Base-by-base conservation (phyloP, 2,329 filamentous ascomycete genomes). In the Ilyonectria sp. region DNA sequence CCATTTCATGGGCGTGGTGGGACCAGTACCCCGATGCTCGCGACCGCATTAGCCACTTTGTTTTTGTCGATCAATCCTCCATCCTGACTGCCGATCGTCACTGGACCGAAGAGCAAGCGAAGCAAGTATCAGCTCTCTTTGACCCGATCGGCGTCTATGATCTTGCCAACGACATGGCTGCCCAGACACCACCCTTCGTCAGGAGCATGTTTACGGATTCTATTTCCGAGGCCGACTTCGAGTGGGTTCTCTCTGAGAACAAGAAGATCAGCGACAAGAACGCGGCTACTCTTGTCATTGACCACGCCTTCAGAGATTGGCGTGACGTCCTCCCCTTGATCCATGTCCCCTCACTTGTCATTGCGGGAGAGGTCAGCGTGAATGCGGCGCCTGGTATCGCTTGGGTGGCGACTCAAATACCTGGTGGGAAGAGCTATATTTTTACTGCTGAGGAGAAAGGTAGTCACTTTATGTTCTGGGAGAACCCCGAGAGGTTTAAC, bases 391-490 rank as follows among this genome's bases (percentile, higher is more conserved):
- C 55, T 10, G 73, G 68, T 1, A 52, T 73, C 47, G 63, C 70
- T 60, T 78, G 75, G 75, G 63, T 78, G 19, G 77, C 74, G 23
- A 59, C 67, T 21, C 73, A 79, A 61, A 78, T 80, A 15, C 71
- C 74, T 2, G 70, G 72, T 0, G 71, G 75, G 0, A 62, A 75
- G 67, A 6, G 70, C 2, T 71, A 73, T 40, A 69, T 70, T 0
- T 80, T 81, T 23, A 73, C 71, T 17, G 72, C 76, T 31, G 74
- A 74, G 13, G 78, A 81, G 58, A 73, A 75, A n/a, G 77, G 79
- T 0, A 77, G 75, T 50, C 79, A 80, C 58, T 79, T 77, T 58
- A 70, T 77, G 70, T 80, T 78, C 63, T 79, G 75, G 72, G 78
- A 80, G 69, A 80, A 79, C 46, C 73, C 77, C 3, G 71, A 72